phyloP scores from a whole-genome alignment of 2,329 filamentous ascomycete genomes.

The Exophiala phaeomuriformis region DNA sequence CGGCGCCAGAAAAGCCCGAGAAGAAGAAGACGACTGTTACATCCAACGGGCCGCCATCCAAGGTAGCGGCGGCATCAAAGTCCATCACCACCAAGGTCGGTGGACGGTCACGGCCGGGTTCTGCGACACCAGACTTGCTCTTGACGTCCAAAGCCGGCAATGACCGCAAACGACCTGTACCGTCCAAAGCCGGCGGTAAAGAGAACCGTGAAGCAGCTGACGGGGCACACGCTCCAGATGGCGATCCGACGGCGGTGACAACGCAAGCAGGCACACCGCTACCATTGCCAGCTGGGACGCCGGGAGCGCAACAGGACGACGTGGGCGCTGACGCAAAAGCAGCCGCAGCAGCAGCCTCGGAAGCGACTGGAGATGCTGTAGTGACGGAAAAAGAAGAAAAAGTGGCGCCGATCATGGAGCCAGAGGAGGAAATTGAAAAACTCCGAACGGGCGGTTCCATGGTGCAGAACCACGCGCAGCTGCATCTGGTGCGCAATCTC shows the following conservation, averaged over 20 bases:
- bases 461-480: constrained; percentile 97
- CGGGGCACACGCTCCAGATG: constrained; percentile 27
- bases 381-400: constrained; percentile 35
- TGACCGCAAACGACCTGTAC: constrained; percentile 40
- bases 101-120: constrained; percentile 46
- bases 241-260: constrained; percentile 25
- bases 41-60: constrained; percentile 46
- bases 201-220: constrained; percentile 49
- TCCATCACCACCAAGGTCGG: constrained; percentile 45
- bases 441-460: constrained; percentile 90
- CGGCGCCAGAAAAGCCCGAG: constrained; percentile 80
- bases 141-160: constrained; percentile 43
- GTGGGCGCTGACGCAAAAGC: constrained; percentile 19
- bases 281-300: constrained; percentile 7
- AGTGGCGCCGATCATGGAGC: constrained; percentile 24
- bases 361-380: constrained; percentile 37
- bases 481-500: constrained; percentile 90
- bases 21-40: constrained; percentile 65
- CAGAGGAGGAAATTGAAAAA: constrained; percentile 77
- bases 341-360: not conserved
- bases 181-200: constrained; percentile 53
- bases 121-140: constrained; percentile 47
- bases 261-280: constrained; percentile 37
- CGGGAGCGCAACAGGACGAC: constrained; percentile 18
- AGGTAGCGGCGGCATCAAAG: constrained; percentile 50